Evolutionary conservation across 306 rosid species (phyloP).

Genomic region (Rubus idaeus): DNA sequence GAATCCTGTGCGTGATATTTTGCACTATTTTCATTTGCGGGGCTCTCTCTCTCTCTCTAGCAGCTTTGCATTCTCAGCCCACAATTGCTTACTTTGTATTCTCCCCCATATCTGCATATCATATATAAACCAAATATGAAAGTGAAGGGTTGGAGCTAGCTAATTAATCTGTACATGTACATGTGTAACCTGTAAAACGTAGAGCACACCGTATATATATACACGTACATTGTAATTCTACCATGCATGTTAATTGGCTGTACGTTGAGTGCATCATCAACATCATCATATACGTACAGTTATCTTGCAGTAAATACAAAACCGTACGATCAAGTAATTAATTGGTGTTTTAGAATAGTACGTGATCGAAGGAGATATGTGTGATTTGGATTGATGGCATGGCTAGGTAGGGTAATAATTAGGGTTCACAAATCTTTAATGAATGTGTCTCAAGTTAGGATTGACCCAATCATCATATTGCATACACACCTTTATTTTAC

Average conservation of each 20-base stretch:
- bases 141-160: too few species aligned
- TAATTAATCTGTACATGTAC: too few species aligned
- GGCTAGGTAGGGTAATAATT: slow-evolving; percentile 31
- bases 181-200: too few species aligned
- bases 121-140: too few species aligned
- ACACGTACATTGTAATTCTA: too few species aligned
- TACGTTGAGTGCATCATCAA: background rate
- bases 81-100: background rate
- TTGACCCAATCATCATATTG: slow-evolving; percentile 53
- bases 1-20: too few species aligned
- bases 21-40: too few species aligned
- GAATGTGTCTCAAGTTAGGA: slow-evolving; percentile 40
- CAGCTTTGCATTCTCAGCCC: background rate
- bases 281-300: background rate
- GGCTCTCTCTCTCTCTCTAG: too few species aligned
- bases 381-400: slow-evolving; percentile 30
- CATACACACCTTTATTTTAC: background rate
- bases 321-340: background rate
- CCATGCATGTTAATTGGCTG: too few species aligned
- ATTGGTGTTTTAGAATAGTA: background rate
- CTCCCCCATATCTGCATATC: slow-evolving; percentile 7
- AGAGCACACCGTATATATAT: too few species aligned
- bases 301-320: background rate
- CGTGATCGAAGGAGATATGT: background rate
- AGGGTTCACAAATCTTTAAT: slow-evolving; percentile 41